Evolutionary conservation across 192 early-diverging fungal species (phyloP).

Genomic region (Entomortierella beljakovae): DNA sequence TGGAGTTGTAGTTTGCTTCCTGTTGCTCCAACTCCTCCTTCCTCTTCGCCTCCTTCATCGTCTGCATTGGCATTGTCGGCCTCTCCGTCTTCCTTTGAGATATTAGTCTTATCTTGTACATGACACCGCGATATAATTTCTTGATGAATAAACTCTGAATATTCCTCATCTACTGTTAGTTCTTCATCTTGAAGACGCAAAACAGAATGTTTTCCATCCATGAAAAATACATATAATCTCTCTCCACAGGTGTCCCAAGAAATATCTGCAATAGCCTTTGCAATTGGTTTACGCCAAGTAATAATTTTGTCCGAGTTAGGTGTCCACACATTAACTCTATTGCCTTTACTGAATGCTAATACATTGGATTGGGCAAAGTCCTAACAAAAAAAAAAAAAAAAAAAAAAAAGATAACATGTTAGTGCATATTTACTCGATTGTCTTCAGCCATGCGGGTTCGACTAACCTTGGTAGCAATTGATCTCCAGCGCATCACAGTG

Average conservation of each 20-base stretch:
- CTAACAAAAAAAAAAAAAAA: conserved; percentile 1
- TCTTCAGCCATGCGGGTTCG: neutral
- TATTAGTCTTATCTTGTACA: conserved; percentile 25
- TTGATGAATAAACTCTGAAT: conserved; percentile 19
- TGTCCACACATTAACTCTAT: conserved; percentile 28
- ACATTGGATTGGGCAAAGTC: neutral
- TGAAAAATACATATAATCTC: conserved; percentile 30
- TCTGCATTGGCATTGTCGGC: conserved; percentile 23
- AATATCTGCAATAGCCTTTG: conserved; percentile 40
- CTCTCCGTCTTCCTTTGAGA: conserved; percentile 30
- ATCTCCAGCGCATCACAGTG: conserved; percentile 27
- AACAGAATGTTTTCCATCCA: conserved; percentile 49
- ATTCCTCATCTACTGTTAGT: conserved; percentile 15
- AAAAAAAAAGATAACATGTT: neutral
- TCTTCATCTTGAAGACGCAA: conserved; percentile 3
- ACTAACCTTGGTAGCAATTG: conserved; percentile 13
- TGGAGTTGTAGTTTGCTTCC: conserved; percentile 37
- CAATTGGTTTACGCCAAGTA: conserved; percentile 33
- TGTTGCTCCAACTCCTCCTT: neutral
- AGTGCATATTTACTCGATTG: neutral
- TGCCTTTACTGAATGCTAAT: conserved; percentile 38
- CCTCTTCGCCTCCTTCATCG: conserved; percentile 35
- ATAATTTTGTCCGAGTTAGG: conserved; percentile 17
- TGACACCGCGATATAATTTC: conserved; percentile 38
- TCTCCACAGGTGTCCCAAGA: conserved; percentile 17